Percentiles rank a stretch among this genome's conserved stretches.
phyloP scores from a whole-genome alignment of 1,284 basidiomycete genomes.

The Cutaneotrichosporon daszewskae region DNA sequence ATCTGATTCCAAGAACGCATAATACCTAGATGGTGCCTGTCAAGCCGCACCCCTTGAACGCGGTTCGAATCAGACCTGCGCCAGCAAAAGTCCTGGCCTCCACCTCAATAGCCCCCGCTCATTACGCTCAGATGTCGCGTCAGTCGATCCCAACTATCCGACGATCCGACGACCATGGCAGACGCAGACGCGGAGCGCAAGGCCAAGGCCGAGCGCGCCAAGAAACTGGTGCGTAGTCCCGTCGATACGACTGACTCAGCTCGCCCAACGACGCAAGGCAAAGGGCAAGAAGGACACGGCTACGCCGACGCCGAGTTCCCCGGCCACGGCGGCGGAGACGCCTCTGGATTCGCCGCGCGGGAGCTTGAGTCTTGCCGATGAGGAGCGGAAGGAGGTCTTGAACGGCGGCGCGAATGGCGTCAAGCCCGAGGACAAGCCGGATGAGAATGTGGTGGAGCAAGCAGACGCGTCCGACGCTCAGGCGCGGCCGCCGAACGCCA shows the following conservation, averaged over 20 bases:
- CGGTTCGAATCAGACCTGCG: too few relatives aligned
- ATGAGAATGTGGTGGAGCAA: neutral
- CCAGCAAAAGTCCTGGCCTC: too few relatives aligned
- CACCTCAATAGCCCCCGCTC: too few relatives aligned
- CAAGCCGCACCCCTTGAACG: too few relatives aligned
- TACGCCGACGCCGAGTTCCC: conserved; percentile 9
- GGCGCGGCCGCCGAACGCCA: neutral
- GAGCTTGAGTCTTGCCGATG: conserved; percentile 25
- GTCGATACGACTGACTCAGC: conserved; percentile 10
- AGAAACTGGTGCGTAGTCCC: conserved; percentile 33
- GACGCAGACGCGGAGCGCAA: conserved; percentile 34
- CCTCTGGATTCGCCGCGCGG: conserved; percentile 24
- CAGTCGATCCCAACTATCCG: neutral
- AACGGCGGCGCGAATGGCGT: conserved; percentile 1
- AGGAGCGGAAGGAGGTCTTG: conserved; percentile 2
- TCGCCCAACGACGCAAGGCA: conserved; percentile 26
- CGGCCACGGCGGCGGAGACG: conserved; percentile 4
- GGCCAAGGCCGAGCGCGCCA: conserved; percentile 43
- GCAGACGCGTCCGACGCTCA: too few relatives aligned
- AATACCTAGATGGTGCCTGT: too few relatives aligned
- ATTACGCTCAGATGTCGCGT: too few relatives aligned
- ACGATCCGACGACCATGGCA: neutral
- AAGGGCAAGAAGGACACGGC: conserved; percentile 23
- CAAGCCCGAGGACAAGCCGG: neutral
- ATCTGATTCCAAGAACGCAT: too few relatives aligned